Base-by-base conservation (phyloP, 176 grass and related monocot species). In the Bromus sterilis region DNA sequence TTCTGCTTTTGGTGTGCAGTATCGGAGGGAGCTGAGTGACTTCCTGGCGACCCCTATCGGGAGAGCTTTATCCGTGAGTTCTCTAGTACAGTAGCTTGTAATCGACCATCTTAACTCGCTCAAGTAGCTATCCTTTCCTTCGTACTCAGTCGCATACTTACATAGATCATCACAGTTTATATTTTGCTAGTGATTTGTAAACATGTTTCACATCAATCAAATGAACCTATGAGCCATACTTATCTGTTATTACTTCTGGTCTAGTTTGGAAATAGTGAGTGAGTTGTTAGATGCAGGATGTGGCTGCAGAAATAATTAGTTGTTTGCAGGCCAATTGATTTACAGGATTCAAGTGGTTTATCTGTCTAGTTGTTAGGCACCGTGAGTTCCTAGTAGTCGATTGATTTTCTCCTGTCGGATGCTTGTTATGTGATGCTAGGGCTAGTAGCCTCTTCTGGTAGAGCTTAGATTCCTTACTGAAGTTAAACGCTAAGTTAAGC, bases 11-110 rank as follows among this genome's bases (percentile, higher is more conserved):
- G 16, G 13, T 86, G 24, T 93, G 82, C 87, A 99, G 96, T 99
- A 99, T 76, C 80, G 80, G 77, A 90, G 83, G 82, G 82, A 95
- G 66, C 56, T 99, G 39, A 88, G 64, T 67, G 86, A 82, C 78
- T 93, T 91, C 74, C 70, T 85, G 35, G 67, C 53, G 66, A 99
- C 93, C 18, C 96, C 93, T 4, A 89, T 99, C 25, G 91, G 96
- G 33, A 90, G 79, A 89, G 76, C 75, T 24, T 86, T 99, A 0
- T 41, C 74, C 53, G 96, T 99, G 85, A 99, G 96, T 91, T 81
- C 11, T 40, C 68, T 89, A 37, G 32, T 28, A 64, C 87, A 37
- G 32, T 28, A 64, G 7, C 61, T 55, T 68, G 20, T 66, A 33
- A 37, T 78, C 3, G 7, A 32, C 66, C 3, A 11, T 14, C 46